Base-by-base conservation (phyloP, 331 rosid species). In the Telfairia occidentalis region DNA sequence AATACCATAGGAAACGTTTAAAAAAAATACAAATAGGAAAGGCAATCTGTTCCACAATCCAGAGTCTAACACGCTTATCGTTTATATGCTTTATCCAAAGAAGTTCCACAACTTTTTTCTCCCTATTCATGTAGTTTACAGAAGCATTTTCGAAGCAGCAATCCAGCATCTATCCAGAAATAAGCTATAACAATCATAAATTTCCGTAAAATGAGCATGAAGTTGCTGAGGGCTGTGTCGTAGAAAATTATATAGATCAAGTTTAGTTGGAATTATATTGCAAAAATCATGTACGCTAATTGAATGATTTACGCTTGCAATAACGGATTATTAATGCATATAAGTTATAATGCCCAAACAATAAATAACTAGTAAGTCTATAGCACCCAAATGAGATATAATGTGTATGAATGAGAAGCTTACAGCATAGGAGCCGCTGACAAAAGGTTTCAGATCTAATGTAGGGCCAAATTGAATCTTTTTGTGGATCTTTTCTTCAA, bases 361-460 rank as follows among this genome's bases (percentile, higher is more conserved):
- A 57, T 11, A 78, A n/a, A 30, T 10, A 40, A 45, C 42, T 24
- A n/a, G 5, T 21, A 74, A 57, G 32, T 24, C 1, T 9, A 73
- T 18, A 50, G 52, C 59, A 54, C 15, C 26, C 43, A 46, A 57
- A 21, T 32, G 63, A 50, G n/a, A 58, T 1, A 54, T 42, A 18
- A 61, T 11, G 21, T 21, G 35, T 42, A 24, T 59, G 29, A 19
- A 10, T 64, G 74, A 73, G 45, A 24, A 50, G 13, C 58, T 38
- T 60, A 91, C 89, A 79, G 92, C 97, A 54, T 83, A 80, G 73
- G 96, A 84, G 24, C 90, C 96, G 71, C 97, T 94, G 81, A 94
- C 95, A 87, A 86, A 94, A 38, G 96, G 91, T 77, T 83, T 84
- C 76, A 94, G 81, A 80, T 94, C 92, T 65, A 94, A 78, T 24